A percentile compares a stretch with the other conserved stretches of the same genome.
phyloP scores from a whole-genome alignment of 2,329 filamentous ascomycete genomes.

The Rhinocladiella similis region DNA sequence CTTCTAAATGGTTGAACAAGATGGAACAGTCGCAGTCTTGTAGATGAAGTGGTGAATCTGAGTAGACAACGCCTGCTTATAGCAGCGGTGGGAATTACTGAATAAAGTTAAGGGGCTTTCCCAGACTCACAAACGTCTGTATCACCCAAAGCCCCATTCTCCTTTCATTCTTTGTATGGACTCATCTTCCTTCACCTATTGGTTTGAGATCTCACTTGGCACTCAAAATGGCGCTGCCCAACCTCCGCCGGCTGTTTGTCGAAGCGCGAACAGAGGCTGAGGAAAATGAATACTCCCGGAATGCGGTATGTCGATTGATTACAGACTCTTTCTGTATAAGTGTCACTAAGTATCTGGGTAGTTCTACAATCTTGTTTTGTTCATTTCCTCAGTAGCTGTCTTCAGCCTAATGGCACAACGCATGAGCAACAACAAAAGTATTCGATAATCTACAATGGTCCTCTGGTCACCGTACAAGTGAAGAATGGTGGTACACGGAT shows the following conservation, averaged over 20 bases:
- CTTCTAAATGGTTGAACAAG: too few species aligned
- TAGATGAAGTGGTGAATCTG: too few species aligned
- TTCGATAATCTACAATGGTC: slow-evolving; percentile 32
- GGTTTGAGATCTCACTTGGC: not conserved
- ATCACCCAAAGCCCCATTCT: too few species aligned
- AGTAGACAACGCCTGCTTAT: too few species aligned
- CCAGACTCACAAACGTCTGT: too few species aligned
- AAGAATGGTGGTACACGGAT: not conserved
- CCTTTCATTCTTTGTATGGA: too few species aligned
- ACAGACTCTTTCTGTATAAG: not conserved
- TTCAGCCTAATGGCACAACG: slow-evolving; percentile 92
- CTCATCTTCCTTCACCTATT: too few species aligned
- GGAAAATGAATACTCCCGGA: slow-evolving; percentile 90
- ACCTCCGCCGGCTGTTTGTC: slow-evolving; percentile 93
- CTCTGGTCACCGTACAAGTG: not conserved
- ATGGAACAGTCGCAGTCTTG: too few species aligned
- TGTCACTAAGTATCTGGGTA: slow-evolving; percentile 38
- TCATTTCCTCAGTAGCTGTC: slow-evolving; percentile 92
- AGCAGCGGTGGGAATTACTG: too few species aligned
- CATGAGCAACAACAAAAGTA: slow-evolving; percentile 54
- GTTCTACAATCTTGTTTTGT: slow-evolving; percentile 98
- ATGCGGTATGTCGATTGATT: slow-evolving; percentile 64
- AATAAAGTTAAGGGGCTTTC: too few species aligned
- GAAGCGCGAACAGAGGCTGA: slow-evolving; percentile 91
- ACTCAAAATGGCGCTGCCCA: slow-evolving; percentile 64